phyloP scores from a whole-genome alignment of 2,329 filamentous ascomycete genomes.

The Paramyrothecium roridum region DNA sequence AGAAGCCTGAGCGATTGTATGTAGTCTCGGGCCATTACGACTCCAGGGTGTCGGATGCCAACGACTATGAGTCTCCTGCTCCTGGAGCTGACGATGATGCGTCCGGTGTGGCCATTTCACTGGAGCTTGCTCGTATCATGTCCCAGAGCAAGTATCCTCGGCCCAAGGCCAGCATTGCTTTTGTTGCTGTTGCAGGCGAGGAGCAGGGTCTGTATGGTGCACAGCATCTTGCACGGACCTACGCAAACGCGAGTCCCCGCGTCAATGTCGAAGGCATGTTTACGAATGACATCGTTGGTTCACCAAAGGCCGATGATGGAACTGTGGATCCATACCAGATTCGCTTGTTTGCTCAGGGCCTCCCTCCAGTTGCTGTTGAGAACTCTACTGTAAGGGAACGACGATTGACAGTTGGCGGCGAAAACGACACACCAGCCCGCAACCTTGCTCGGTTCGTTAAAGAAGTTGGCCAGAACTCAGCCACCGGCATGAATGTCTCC shows the following conservation, averaged over 20 bases:
- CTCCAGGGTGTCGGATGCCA: conserved; percentile 43
- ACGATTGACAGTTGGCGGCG: conserved; percentile 43
- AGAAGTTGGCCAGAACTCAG: conserved; percentile 49
- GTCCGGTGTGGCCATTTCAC: conserved; percentile 45
- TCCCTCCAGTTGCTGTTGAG: conserved; percentile 38
- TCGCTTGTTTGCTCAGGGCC: conserved; percentile 51
- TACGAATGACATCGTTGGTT: conserved; percentile 57
- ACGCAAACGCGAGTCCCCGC: conserved; percentile 38
- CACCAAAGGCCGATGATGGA: conserved; percentile 40
- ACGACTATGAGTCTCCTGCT: conserved; percentile 48
- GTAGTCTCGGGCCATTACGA: conserved; percentile 57
- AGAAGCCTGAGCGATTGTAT: conserved; percentile 44
- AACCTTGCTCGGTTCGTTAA: conserved; percentile 52
- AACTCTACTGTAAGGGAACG: conserved; percentile 23
- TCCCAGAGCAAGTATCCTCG: conserved; percentile 39
- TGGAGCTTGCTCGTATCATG: conserved; percentile 53
- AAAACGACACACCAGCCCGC: conserved; percentile 53
- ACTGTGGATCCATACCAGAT: conserved; percentile 46
- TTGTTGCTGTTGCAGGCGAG: conserved; percentile 55
- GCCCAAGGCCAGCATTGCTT: conserved; percentile 45
- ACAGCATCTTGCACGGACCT: conserved; percentile 47
- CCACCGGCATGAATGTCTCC: conserved; percentile 52
- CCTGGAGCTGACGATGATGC: conserved; percentile 59
- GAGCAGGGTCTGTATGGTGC: conserved; percentile 54
- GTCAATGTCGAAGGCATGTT: conserved; percentile 55